Conservation (phyloP, 2,329 filamentous ascomycete genomes). For the Pestalotiopsis sp. region DNA sequence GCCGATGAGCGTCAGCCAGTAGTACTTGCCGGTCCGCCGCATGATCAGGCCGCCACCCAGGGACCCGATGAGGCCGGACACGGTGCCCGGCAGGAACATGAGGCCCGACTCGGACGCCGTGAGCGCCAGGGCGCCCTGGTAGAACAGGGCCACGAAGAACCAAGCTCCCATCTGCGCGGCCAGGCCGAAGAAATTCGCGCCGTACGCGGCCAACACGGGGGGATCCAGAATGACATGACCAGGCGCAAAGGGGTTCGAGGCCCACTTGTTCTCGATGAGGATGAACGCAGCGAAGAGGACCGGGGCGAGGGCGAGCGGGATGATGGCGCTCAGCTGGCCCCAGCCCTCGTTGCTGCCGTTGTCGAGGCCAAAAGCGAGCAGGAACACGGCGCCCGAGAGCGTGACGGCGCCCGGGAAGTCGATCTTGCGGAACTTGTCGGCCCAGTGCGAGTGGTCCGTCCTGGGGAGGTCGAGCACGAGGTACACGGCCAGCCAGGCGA, state of each 20-base stretch:
- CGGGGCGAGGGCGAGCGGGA: constrained; percentile 55
- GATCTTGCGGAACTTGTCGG: constrained; percentile 64
- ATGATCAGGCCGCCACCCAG: constrained; percentile 68
- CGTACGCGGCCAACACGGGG: constrained; percentile 66
- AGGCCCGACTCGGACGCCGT: constrained; percentile 66
- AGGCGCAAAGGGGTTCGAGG: constrained; percentile 73
- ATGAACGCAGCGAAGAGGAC: constrained; percentile 68
- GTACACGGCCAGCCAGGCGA: constrained; percentile 66
- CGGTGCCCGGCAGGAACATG: constrained; percentile 67
- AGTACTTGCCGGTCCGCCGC: constrained; percentile 71
- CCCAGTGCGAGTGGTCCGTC: constrained; percentile 62
- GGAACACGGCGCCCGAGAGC: constrained; percentile 65
- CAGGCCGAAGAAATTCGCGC: constrained; percentile 73
- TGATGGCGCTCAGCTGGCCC: constrained; percentile 58
- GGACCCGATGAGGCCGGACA: constrained; percentile 63
- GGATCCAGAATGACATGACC: constrained; percentile 71
- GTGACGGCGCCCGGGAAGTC: constrained; percentile 73
- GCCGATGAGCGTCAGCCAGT: constrained; percentile 63
- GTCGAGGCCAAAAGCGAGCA: constrained; percentile 70
- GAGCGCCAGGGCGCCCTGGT: constrained; percentile 70
- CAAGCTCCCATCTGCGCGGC: constrained; percentile 57
- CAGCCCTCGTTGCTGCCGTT: constrained; percentile 73
- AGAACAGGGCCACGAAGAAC: constrained; percentile 79
- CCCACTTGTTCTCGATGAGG: constrained; percentile 67
- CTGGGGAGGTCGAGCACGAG: constrained; percentile 64